Evolutionary conservation across 75 land plant genomes (phyloP), one percentile per base, ranked within the genome.

Genomic region (Cunninghamia lanceolata): DNA sequence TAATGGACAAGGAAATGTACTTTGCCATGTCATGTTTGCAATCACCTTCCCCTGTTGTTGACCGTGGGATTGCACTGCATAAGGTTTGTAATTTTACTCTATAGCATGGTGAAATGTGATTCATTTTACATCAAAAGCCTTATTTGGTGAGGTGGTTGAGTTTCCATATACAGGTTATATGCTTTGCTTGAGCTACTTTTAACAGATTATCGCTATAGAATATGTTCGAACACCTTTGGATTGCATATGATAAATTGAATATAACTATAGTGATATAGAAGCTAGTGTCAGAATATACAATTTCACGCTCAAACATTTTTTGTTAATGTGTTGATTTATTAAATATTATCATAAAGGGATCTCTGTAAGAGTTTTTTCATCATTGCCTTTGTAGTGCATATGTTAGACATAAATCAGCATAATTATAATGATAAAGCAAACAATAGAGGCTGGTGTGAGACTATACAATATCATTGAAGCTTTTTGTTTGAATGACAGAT

Each of bases 1-100:
- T 98, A 30, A 98, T 98, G 99, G 99, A 95, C 89, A 93, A 91
- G 93, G 99, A 98, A 82, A 98, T 98, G 97, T 98, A 96, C 85
- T 86, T 91, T 87, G 93, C 94, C 78, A 98, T 98, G 99, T 98
- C 99, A 56, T 89, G 94, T 81, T 85, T 96, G 86, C 84, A 89
- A 73, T 87, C 89, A 42, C 91, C 93, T 73, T 89, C 96, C 83
- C 94, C 94, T 30, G 42, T 87, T 82, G 86, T 98, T 90, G 95
- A 98, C 43, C 91, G 99, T 75, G 99, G 99, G 36, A 95, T 98
- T 83, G 92, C 99, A 36, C 96, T 98, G 40, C 99, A 98, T 78
- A 98, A 98, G 99, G 99, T 98, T 86, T 79, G 77, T 86, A 56
- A 43, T 30, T 34, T 43, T 80, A 78, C 46, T 28, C 82, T 77